A percentile compares a stretch with the other conserved stretches of the same genome.
Evolutionary conservation across 176 grass and related monocot species (phyloP).

Genomic region (Poa pratensis): DNA sequence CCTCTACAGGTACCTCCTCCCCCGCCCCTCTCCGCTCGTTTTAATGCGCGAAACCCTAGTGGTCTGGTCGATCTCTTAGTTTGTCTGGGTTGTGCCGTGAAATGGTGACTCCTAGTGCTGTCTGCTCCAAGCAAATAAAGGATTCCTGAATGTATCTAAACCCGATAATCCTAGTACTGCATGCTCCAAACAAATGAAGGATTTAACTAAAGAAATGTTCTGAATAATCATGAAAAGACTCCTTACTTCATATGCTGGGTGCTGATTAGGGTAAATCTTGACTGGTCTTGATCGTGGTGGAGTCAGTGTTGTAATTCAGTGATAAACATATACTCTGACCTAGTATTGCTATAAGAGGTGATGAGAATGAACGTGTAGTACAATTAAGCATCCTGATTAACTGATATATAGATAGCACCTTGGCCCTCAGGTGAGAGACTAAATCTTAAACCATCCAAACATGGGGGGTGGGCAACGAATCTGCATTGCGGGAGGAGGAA

Average conservation of each 20-base stretch:
- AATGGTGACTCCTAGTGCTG: too few relatives aligned
- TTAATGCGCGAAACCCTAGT: not conserved
- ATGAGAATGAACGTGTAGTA: not conserved
- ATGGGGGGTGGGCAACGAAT: not conserved
- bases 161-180: not conserved
- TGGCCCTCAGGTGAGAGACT: not conserved
- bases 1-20: slow-evolving; percentile 68
- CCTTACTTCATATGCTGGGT: not conserved
- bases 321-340: not conserved
- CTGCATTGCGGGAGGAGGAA: not conserved
- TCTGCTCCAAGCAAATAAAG: too few relatives aligned
- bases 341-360: not conserved
- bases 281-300: not conserved
- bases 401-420: not conserved
- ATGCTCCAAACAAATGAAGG: not conserved
- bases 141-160: not conserved
- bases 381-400: not conserved
- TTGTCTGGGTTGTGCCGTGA: not conserved
- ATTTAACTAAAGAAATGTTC: not conserved
- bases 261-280: not conserved
- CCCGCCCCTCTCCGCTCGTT: not conserved
- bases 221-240: not conserved
- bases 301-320: slow-evolving; percentile 6
- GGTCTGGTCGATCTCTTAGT: not conserved
- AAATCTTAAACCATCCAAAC: not conserved